Conservation (phyloP, 139 green algal genomes). For the Dunaliella primolecta region DNA sequence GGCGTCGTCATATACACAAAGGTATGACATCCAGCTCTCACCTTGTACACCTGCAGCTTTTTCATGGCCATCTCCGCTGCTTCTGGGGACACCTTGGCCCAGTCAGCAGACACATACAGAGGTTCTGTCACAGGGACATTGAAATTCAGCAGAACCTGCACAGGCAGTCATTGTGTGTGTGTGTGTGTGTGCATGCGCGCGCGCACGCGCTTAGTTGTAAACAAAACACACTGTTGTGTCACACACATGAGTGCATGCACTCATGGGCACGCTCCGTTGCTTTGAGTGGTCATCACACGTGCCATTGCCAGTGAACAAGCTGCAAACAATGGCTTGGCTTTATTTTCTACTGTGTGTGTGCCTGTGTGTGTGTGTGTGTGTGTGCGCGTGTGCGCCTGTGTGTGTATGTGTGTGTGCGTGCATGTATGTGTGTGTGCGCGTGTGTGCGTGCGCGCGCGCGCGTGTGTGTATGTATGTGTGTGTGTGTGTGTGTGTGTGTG, state of each 20-base stretch:
- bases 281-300: too few species aligned
- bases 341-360: background rate
- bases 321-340: background rate
- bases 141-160: background rate
- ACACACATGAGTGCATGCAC: too few species aligned
- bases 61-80: background rate
- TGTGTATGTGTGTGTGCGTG: background rate
- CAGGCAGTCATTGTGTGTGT: background rate
- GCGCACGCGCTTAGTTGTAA: background rate
- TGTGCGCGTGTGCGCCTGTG: background rate
- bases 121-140: conserved; percentile 3
- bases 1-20: too few species aligned
- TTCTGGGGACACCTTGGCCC: background rate
- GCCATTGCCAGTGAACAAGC: background rate
- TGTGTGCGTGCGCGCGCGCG: background rate
- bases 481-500: background rate
- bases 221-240: too few species aligned
- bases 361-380: conserved; percentile 2
- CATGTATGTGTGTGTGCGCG: background rate
- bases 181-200: background rate
- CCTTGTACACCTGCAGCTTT: background rate
- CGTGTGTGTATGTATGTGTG: background rate
- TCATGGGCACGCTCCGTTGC: too few species aligned
- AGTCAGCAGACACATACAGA: conserved; percentile 3
- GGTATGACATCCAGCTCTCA: too few species aligned